These are phyloP conservation scores for Ehretia macrophylla DNA, from an alignment of 257 asterid genomes.

Conservation along the genomic window DNA sequence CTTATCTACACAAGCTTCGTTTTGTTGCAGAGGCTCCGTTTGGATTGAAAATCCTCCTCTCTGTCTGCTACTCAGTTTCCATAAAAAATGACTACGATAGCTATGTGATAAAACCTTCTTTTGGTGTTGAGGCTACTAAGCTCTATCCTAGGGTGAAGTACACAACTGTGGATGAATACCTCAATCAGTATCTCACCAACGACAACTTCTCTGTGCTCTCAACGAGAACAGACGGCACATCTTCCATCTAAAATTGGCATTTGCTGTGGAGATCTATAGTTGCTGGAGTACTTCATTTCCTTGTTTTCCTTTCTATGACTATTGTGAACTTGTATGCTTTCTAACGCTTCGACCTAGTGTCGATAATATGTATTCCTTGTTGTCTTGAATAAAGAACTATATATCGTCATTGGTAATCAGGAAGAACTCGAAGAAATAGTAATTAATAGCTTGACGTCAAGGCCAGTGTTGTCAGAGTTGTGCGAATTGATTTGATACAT, in stretches of 20 bases:
- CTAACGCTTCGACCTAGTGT: too few relatives aligned
- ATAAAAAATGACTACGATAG: slow-evolving; percentile 3
- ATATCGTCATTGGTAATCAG: too few relatives aligned
- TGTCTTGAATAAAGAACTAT: too few relatives aligned
- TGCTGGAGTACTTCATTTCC: too few relatives aligned
- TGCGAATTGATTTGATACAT: too few relatives aligned
- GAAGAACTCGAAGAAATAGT: too few relatives aligned
- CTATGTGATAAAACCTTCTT: slow-evolving; percentile 12
- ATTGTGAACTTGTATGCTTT: too few relatives aligned
- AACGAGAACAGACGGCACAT: not conserved
- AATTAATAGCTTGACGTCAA: too few relatives aligned
- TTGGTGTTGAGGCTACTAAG: slow-evolving; percentile 23
- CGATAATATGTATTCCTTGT: too few relatives aligned
- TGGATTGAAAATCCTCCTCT: not conserved
- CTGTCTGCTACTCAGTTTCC: slow-evolving; percentile 9
- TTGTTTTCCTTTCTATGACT: too few relatives aligned
- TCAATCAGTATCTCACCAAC: not conserved
- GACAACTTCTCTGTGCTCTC: not conserved
- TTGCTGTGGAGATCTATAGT: too few relatives aligned
- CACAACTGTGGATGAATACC: slow-evolving; percentile 10
- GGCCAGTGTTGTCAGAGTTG: too few relatives aligned
- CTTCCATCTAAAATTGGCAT: not conserved
- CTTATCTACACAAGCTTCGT: not conserved
- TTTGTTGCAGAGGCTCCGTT: slow-evolving; percentile 14
- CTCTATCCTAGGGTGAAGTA: slow-evolving; percentile 19